These are phyloP conservation scores for Suillus cothurnatus DNA, from an alignment of 768 basidiomycete genomes.

Conservation along the genomic window DNA sequence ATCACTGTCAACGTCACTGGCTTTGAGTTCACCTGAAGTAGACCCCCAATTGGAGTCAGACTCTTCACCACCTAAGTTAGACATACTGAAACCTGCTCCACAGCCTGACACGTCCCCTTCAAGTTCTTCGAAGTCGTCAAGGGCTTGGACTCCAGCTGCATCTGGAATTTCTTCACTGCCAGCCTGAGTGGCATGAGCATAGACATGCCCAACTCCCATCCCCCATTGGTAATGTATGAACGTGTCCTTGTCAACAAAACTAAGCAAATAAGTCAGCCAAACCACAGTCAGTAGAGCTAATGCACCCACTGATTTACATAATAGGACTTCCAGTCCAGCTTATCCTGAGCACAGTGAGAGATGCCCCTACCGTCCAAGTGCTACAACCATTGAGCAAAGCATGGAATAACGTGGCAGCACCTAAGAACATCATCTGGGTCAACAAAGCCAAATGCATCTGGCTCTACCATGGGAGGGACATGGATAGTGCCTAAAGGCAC, in stretches of 20 bases:
- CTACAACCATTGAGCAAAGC: not conserved
- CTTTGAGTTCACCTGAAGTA: no score
- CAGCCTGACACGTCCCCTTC: no score
- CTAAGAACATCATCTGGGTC: constrained; percentile 10
- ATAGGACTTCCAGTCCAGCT: constrained; percentile 8
- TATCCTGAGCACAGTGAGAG: constrained; percentile 8
- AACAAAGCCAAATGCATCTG: constrained; percentile 13
- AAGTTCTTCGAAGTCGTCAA: no score
- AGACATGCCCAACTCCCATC: not conserved
- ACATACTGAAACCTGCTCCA: no score
- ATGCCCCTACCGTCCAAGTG: constrained; percentile 3
- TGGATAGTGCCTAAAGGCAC: no score
- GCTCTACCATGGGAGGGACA: constrained; percentile 2
- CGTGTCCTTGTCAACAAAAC: constrained; percentile 12
- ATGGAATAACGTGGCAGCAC: constrained; percentile 15
- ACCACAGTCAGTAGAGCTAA: no score
- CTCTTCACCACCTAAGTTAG: no score
- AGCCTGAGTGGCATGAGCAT: no score
- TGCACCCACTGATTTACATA: constrained; percentile 18
- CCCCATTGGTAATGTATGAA: constrained; percentile 12
- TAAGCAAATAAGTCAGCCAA: not conserved
- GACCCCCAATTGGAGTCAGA: no score
- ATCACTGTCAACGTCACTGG: no score
- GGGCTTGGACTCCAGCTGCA: no score
- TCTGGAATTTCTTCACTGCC: no score